Evolutionary conservation across 2,329 filamentous ascomycete species (phyloP), one percentile per base, ranked within the genome.

Genomic region (Stachybotrys elegans): DNA sequence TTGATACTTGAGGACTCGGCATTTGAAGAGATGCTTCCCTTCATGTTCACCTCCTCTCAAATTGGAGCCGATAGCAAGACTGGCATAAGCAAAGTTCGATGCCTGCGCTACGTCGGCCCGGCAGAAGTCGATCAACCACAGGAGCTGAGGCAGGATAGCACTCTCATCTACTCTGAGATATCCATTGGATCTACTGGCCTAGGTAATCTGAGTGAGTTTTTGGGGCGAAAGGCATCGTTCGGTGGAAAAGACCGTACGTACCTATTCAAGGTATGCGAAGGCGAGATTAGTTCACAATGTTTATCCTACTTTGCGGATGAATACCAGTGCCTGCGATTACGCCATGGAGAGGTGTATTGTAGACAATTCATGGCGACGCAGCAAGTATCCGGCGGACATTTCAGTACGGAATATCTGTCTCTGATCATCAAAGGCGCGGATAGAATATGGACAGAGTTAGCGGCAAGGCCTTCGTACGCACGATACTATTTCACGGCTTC

Each of bases 401-500:
- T 39, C 8, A 21, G 17, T n/a, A 14, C 21, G 3, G 37, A 39
- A 23, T 22, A 39, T 21, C 13, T 39, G 13, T 39, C 20, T 13
- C 19, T 9, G 20, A 39, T 39, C 37, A n/a, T 39, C 17, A 21
- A 39, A 23, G 37, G 37, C 20, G 37, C 37, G 13, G 37, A 39
- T 16, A 9, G 17, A 8, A 14, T 39, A 23, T 39, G 37, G 37
- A 23, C 17, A 9, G 22, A 39, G 21, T 17, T 5, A 4, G 21
- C 20, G 17, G 14, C 37, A n/a, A 25, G 37, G 20, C 37, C 37
- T 21, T 39, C 21, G 8, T 39, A 39, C 37, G 22, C 6, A 16
- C 37, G 37, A 13, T 39, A 39, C n/a, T 39, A 22, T 22, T 39
- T 39, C 37, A 39, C 37, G 13, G 37, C 17, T n/a, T 39, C 37